Base-by-base conservation (phyloP, 352 stramenopile species). In the Elongisporangium prolatum region DNA sequence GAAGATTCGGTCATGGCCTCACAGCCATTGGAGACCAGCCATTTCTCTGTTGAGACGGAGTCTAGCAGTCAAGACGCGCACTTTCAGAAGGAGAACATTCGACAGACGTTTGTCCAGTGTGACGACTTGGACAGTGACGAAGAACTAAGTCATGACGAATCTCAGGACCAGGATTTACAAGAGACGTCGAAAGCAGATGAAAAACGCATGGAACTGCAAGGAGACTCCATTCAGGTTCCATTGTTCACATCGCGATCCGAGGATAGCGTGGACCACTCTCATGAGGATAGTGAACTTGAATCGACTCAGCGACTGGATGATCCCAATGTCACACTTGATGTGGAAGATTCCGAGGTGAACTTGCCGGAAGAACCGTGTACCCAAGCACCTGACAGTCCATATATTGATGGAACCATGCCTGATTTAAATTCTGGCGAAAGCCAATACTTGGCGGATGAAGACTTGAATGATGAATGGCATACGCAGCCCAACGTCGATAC, bases 71-170 rank as follows among this genome's bases (percentile, higher is more conserved):
- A 80, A 54, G 69, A 60, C 11, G 74, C 60, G 37, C 63, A 65
- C 38, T 89, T 85, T 60, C 67, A 75, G 52, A 55, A 76, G 37
- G 77, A 86, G 22, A 69, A 85, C 56, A 72, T 88, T 28, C 59
- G 58, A 57, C 56, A 83, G 38, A 76, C 75, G 1, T 88, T 88
- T 57, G 59, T 85, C 11, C 62, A 70, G 21, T 80, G 55, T 50
- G 80, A 67, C 24, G 80, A 85, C 50, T 64, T 68, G 4, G 78
- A 88, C 28, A 83, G 67, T 24, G 76, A 77, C 14, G 61, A 68
- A 48, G 71, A 68, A 21, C 57, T 62, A 20, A 13, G 9, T 34
- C 24, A 7, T 34, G 7, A 8, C 7, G 24, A 34, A 34, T 34
- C 24, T 8, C n/a, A n/a, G n/a, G n/a, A n/a, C n/a, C n/a, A n/a